These are phyloP conservation scores for Mortierella sp. DNA, from an alignment of 371 early-diverging fungal species.

Conservation along the genomic window DNA sequence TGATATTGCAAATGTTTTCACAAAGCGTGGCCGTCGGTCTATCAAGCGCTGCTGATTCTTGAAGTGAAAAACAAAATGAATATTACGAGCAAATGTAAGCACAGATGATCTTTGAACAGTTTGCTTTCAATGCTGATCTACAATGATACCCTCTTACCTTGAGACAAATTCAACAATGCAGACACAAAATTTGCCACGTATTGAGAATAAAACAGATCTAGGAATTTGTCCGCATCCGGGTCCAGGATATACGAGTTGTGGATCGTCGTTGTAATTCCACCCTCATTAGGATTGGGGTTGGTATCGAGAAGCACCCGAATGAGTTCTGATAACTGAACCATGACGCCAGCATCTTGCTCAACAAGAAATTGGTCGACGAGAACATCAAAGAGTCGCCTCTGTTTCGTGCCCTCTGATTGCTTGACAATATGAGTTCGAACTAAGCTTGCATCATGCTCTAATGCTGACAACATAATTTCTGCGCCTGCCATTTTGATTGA, in stretches of 20 bases:
- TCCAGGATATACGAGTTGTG: constrained; percentile 57
- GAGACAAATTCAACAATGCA: constrained; percentile 66
- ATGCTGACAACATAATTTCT: constrained; percentile 77
- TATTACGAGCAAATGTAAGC: neutral
- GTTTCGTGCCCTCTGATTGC: constrained; percentile 63
- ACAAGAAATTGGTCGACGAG: constrained; percentile 72
- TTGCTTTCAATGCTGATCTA: neutral
- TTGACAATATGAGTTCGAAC: constrained; percentile 78
- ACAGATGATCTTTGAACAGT: neutral
- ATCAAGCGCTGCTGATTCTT: constrained; percentile 24
- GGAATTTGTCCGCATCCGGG: constrained; percentile 77
- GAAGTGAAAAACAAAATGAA: neutral
- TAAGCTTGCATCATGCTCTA: constrained; percentile 83
- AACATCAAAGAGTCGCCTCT: constrained; percentile 66
- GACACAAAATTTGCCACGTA: constrained; percentile 65
- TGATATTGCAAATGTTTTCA: constrained; percentile 77
- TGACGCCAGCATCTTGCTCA: constrained; percentile 74
- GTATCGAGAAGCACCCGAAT: constrained; percentile 81
- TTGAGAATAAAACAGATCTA: constrained; percentile 79
- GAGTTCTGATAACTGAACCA: constrained; percentile 79
- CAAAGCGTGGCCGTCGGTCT: constrained; percentile 54
- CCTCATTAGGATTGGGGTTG: constrained; percentile 36
- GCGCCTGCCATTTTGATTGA: constrained; percentile 69
- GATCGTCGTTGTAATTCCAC: constrained; percentile 36
- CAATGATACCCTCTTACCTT: constrained; percentile 21